Evolutionary conservation across 2,329 filamentous ascomycete species (phyloP).

Genomic region (Herpotrichia juniperi): DNA sequence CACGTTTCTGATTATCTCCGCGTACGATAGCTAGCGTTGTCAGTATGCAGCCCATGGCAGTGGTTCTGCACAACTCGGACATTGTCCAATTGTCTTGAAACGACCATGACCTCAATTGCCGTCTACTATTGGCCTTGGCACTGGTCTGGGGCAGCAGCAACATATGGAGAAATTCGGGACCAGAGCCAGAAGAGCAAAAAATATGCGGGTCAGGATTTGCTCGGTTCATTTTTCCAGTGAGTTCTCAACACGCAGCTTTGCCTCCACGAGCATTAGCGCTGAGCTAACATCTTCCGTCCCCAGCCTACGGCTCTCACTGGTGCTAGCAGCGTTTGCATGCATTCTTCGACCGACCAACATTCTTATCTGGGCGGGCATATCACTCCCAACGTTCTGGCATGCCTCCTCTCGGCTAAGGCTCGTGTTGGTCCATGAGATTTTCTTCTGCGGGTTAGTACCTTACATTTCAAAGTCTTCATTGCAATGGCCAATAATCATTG

Average conservation of each 20-base stretch:
- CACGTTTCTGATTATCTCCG: conserved; percentile 25
- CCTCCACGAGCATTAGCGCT: conserved; percentile 14
- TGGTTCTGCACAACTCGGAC: conserved; percentile 95
- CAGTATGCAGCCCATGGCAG: conserved; percentile 84
- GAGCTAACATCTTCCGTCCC: conserved; percentile 28
- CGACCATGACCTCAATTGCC: conserved; percentile 80
- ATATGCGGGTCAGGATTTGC: conserved; percentile 41
- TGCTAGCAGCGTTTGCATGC: conserved; percentile 80
- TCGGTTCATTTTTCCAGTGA: conserved; percentile 34
- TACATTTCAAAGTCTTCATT: conserved; percentile 8
- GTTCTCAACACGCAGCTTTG: conserved; percentile 17
- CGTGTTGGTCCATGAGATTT: conserved; percentile 66
- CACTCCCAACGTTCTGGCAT: conserved; percentile 58
- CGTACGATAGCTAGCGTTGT: conserved; percentile 67
- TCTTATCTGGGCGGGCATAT: conserved; percentile 79
- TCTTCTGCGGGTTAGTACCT: conserved; percentile 61
- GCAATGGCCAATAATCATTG: conserved; percentile 14
- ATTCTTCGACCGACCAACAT: conserved; percentile 88
- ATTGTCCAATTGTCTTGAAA: conserved; percentile 92
- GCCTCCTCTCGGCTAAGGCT: conserved; percentile 52
- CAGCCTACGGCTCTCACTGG: conserved; percentile 62
- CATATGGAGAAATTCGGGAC: conserved; percentile 20
- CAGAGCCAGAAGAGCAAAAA: conserved; percentile 48
- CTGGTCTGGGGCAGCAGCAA: conserved; percentile 47
- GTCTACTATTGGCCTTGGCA: conserved; percentile 88